Base-by-base conservation (phyloP, 441 rosid genomes). In the Adansonia rubrostipa region DNA sequence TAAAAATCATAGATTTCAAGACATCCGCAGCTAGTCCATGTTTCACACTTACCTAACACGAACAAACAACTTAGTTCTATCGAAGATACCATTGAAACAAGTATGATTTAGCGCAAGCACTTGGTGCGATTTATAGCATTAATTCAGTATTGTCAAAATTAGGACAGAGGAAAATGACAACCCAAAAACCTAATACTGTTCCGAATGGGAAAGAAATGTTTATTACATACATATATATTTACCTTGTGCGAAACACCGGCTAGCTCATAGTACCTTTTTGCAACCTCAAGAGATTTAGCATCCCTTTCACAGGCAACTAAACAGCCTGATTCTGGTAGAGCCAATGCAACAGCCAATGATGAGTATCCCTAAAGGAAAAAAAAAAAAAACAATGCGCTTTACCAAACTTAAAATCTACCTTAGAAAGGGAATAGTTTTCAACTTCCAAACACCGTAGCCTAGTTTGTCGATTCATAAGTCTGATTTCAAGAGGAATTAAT, bases 221-320 rank as follows among this genome's bases (percentile, higher is more conserved):
- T 9, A 77, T 60, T 51, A 85, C 20, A 24, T 19, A 84, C 7
- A 22, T 51, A 20, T 24, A 14, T 48, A 3, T 9, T 64, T 78
- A 82, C 99, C 96, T 93, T 95, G 89, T 86, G 87, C 36, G 89
- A 89, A 71, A 93, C 89, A 74, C 97, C 95, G 8, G 98, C 98
- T 75, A 82, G 88, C 77, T 91, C 86, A 42, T 92, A 93, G 63
- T 92, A 95, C 87, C 79, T 89, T 78, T 83, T 88, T 40, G 99
- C 98, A 77, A 95, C 89, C 77, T 86, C 91, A 19, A 95, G 93
- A 82, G 89, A 84, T 71, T 76, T 83, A 54, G 83, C 87, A 83
- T 93, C 99, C 80, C 95, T 91, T 83, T 95, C 99, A 83, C 98
- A 91, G 47, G 99, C 95, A 88, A 93, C 94, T 69, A 95, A 83